Evolutionary conservation across 2,329 filamentous ascomycete species (phyloP), one percentile per base, ranked within the genome.

Genomic region (Monilinia polystroma): DNA sequence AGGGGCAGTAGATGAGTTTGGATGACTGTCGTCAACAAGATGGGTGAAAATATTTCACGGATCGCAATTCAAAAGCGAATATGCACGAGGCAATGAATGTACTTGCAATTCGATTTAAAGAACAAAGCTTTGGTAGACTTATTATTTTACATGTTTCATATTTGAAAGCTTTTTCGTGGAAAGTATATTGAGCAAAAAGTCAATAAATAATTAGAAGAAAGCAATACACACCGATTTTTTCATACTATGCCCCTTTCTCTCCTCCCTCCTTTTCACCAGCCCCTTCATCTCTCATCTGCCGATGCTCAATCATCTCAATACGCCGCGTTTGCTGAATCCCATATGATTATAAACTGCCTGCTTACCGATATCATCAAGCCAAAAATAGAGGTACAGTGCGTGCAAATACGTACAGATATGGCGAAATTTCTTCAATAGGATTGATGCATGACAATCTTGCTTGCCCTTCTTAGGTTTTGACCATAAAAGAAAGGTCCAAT

Each of bases 1-100:
- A 85, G 83, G 82, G 84, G 79, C 79, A 81, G 83, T 77, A 83
- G 84, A 84, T 82, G 81, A 86, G 88, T 83, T 51, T 76, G 84
- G 85, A 82, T 85, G 85, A 79, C 82, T 82, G 83, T 79, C 82
- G 84, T 85, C 82, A 71, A 64, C 82, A 71, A 65, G 60, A 52
- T 18, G n/a, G 49, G 38, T 53, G 57, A 49, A 60, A 58, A 26
- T 16, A 32, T 41, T 41, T 70, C 65, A 70, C 62, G 55, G 51
- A 18, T 47, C 23, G n/a, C 26, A 45, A 23, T 32, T 23, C 6
- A 18, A 23, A 60, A 7, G 29, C 58, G 29, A 51, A 51, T n/a
- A 53, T n/a, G 43, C 23, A 62, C 20, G 32, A 45, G 45, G 55
- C 55, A 43, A 65, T 68, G 47, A 43, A 65, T 68, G 47, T 38